Base-by-base conservation (phyloP, 2,329 filamentous ascomycete species). In the Dothideomycetidae sp. region DNA sequence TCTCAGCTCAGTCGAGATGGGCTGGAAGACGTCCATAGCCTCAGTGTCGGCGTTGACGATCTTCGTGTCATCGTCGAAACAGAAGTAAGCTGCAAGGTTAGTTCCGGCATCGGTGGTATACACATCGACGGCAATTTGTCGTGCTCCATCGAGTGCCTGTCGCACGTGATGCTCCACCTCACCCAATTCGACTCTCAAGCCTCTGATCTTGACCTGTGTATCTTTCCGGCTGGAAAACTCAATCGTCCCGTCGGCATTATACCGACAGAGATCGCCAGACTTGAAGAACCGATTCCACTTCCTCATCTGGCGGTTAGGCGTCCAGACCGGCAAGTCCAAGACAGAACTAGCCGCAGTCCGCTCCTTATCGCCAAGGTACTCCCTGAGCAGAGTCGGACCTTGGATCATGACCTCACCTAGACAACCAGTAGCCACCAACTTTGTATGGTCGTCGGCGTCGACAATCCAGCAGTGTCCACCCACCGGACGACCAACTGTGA, bases 201-300 rank as follows among this genome's bases (percentile, higher is more conserved):
- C 82, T 19, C 80, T 70, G 10, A 92, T 64, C 52, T 88, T 90
- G 35, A 88, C 65, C 54, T 86, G 81, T 39, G 78, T 76, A 47
- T 88, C 83, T 16, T 75, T 64, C 14, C 81, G 69, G 11, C 81
- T 79, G 10, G 72, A 56, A 29, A 85, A 80, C 4, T 78, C 57
- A 7, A 92, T 62, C 0, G 75, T 78, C 0, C 79, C 78, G 50
- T 88, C 78, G 0, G 75, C 64, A 7, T 90, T 68, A 60, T 90
- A 70, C 13, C 81, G 68, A 0, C 81, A 83, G 47, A 81, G 64
- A 48, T 92, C 83, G 0, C 83, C 82, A 14, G 77, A 82, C 10
- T 79, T 70, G 50, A 88, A 90, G 0, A 92, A 57, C n/a, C 21
- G 21, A n/a, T 26, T 26, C 21, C 21, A 26, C 7, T 26, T 7